A percentile compares a stretch with the other conserved stretches of the same genome.
These are phyloP conservation scores for Diaporthe destruens DNA, from an alignment of 2,329 filamentous ascomycete species.

Conservation along the genomic window DNA sequence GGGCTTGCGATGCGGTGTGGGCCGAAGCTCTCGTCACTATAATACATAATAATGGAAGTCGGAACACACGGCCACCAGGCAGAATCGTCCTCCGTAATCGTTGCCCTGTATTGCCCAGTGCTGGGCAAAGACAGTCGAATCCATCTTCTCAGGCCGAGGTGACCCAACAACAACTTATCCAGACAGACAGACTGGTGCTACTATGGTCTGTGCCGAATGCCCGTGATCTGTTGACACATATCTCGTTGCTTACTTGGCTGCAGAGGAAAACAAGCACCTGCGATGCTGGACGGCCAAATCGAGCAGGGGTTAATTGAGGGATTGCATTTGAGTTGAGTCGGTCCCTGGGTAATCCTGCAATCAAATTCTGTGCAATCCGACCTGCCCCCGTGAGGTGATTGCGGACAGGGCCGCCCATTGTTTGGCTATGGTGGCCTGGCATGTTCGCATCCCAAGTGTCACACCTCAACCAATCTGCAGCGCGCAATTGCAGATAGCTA, in stretches of 20 bases:
- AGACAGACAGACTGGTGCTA: not conserved
- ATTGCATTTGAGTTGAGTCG: not conserved
- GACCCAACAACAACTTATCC: not conserved
- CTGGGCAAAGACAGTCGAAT: not conserved
- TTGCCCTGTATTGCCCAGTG: not conserved
- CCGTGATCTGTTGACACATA: not conserved
- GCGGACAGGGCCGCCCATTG: not conserved
- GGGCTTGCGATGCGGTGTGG: not conserved
- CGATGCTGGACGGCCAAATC: too few relatives aligned
- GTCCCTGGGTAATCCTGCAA: not conserved
- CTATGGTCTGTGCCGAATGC: not conserved
- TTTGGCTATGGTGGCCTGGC: not conserved
- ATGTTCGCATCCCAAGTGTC: not conserved
- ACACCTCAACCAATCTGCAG: too few relatives aligned
- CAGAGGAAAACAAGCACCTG: too few relatives aligned
- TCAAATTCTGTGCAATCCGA: not conserved
- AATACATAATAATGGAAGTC: conserved; percentile 13
- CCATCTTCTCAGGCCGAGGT: not conserved
- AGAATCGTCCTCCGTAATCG: not conserved
- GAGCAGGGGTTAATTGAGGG: not conserved
- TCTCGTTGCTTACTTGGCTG: not conserved
- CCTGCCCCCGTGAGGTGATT: not conserved
- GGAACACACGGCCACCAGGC: not conserved
- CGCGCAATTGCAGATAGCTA: too few relatives aligned
- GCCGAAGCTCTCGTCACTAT: not conserved